Percentiles rank a stretch among this genome's conserved stretches.
These are phyloP conservation scores for Karstenula rhodostoma DNA, from an alignment of 2,329 filamentous ascomycete genomes.

Conservation along the genomic window DNA sequence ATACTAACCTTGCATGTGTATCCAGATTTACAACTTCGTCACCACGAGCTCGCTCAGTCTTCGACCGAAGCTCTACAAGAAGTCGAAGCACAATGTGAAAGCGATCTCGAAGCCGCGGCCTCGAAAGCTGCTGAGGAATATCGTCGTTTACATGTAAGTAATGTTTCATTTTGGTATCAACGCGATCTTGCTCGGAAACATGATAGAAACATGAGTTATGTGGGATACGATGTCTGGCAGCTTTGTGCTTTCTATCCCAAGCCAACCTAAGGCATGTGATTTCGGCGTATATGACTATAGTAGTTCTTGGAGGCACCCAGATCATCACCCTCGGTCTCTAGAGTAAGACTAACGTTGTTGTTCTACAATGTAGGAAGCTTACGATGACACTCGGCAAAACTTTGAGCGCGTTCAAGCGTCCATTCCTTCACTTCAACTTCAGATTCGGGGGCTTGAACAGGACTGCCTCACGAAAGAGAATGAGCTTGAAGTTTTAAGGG, in stretches of 20 bases:
- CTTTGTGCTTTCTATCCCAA: neutral
- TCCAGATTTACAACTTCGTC: conserved; percentile 25
- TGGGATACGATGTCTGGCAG: neutral
- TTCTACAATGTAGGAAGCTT: conserved; percentile 4
- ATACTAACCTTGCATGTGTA: conserved; percentile 1
- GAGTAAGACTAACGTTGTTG: neutral
- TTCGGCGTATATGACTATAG: neutral
- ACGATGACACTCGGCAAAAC: conserved; percentile 27
- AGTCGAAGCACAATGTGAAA: conserved; percentile 28
- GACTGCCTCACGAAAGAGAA: conserved; percentile 39
- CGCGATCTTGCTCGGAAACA: neutral
- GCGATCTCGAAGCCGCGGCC: conserved; percentile 24
- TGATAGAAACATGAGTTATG: neutral
- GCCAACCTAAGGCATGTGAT: neutral
- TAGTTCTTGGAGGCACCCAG: neutral
- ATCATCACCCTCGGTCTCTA: neutral
- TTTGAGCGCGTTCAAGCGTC: conserved; percentile 26
- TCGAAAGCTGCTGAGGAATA: conserved; percentile 24
- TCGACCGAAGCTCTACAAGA: conserved; percentile 28
- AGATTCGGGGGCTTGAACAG: conserved; percentile 36
- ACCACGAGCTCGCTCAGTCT: conserved; percentile 29
- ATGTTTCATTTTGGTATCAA: neutral
- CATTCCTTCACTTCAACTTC: conserved; percentile 29
- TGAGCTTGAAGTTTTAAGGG: conserved; percentile 37
- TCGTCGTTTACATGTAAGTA: conserved; percentile 24